A percentile compares a stretch with the other conserved stretches of the same genome.
phyloP scores from a whole-genome alignment of 1,139 yeast genomes.

The Debaryomyces psychrophilus region DNA sequence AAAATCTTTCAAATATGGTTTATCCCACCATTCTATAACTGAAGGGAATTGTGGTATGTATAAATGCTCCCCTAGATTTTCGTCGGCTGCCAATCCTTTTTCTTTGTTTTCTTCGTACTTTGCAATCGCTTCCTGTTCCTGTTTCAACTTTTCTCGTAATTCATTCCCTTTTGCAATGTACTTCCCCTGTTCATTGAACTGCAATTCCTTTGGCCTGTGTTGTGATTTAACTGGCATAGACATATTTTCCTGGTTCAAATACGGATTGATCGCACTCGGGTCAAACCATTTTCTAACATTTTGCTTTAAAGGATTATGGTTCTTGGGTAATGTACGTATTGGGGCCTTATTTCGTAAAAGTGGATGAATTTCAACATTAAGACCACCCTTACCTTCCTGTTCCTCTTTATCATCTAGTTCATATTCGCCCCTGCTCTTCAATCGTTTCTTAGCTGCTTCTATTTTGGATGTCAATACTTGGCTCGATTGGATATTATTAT shows the following conservation, averaged over 20 bases:
- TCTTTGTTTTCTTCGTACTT: constrained; percentile 28
- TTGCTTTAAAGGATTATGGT: constrained; percentile 34
- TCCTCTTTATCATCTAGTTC: not conserved
- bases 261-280: constrained; percentile 57
- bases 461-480: not conserved
- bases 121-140: constrained; percentile 33
- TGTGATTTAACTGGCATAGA: constrained; percentile 14
- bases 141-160: constrained; percentile 42
- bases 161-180: constrained; percentile 59
- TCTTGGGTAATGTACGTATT: constrained; percentile 21
- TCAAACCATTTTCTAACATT: constrained; percentile 41
- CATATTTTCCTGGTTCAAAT: constrained; percentile 48
- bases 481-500: not conserved
- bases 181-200: constrained; percentile 63
- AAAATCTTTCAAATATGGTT: constrained; percentile 42
- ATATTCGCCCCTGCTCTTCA: not conserved
- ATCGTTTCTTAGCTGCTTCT: constrained; percentile 1
- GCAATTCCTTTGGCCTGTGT: constrained; percentile 38
- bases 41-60: constrained; percentile 59
- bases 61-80: constrained; percentile 52
- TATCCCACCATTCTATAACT: constrained; percentile 82
- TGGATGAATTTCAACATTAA: constrained; percentile 65
- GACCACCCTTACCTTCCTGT: constrained; percentile 36
- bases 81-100: constrained; percentile 53
- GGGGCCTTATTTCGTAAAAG: constrained; percentile 42